These are phyloP conservation scores for Neurospora sp. DNA, from an alignment of 2,329 filamentous ascomycete genomes.

Conservation along the genomic window DNA sequence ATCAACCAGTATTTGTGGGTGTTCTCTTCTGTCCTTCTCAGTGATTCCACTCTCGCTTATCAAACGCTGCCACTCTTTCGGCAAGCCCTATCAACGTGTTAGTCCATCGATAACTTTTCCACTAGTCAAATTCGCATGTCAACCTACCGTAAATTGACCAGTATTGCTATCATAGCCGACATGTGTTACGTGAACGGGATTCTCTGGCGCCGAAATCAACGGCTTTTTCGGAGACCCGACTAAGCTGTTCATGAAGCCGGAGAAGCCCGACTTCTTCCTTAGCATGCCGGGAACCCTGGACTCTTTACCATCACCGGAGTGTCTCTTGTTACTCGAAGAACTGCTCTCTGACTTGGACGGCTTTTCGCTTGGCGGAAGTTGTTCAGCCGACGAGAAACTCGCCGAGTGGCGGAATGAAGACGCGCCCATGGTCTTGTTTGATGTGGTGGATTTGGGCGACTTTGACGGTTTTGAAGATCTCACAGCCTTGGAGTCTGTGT, in stretches of 20 bases:
- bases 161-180: constrained; percentile 95
- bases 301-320: constrained; percentile 67
- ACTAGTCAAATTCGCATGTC: constrained; percentile 4
- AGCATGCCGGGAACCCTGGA: constrained; percentile 47
- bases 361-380: constrained; percentile 40
- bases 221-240: constrained; percentile 82
- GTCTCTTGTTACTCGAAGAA: constrained; percentile 54
- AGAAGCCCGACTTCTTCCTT: constrained; percentile 82
- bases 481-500: constrained; percentile 42
- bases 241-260: constrained; percentile 73
- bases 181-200: constrained; percentile 95
- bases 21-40: constrained; percentile 89
- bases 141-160: constrained; percentile 84
- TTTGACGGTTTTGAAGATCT: constrained; percentile 36
- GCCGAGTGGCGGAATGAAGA: constrained; percentile 49
- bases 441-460: background rate
- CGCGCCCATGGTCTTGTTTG: background rate
- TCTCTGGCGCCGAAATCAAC: constrained; percentile 93
- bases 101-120: constrained; percentile 2
- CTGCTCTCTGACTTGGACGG: constrained; percentile 32
- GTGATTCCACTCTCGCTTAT: constrained; percentile 94
- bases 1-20: constrained; percentile 90
- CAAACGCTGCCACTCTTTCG: constrained; percentile 95
- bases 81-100: constrained; percentile 57
- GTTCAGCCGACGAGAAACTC: constrained; percentile 48